Evolutionary conservation across 1,284 basidiomycete species (phyloP).

Genomic region (Rhodotorula sp.): DNA sequence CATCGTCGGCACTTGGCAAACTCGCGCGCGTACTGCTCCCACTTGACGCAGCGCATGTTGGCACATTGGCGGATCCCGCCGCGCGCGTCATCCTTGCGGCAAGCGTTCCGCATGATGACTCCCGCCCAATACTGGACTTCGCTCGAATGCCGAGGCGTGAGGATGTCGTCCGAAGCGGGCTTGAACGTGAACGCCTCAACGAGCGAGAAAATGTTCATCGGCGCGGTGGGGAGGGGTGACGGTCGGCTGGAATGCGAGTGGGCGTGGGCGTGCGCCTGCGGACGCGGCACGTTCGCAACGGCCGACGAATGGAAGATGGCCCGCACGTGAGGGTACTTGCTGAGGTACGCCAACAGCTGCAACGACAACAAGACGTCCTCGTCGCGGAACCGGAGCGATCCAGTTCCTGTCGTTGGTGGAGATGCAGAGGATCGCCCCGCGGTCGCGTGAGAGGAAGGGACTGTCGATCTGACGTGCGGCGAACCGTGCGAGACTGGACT

Average conservation of each 20-base stretch:
- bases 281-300: background rate
- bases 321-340: slow-evolving; percentile 97
- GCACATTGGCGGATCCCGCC: slow-evolving; percentile 97
- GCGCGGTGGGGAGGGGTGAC: background rate
- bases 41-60: slow-evolving; percentile 93
- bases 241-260: background rate
- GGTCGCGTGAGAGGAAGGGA: background rate
- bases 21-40: slow-evolving; percentile 90
- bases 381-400: slow-evolving; percentile 65
- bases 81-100: slow-evolving; percentile 88
- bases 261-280: slow-evolving; percentile 14
- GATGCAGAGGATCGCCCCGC: background rate
- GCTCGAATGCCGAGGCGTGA: slow-evolving; percentile 70
- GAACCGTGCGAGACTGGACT: background rate
- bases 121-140: slow-evolving; percentile 99
- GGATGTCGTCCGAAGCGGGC: slow-evolving; percentile 74
- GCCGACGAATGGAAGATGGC: slow-evolving; percentile 74
- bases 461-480: background rate
- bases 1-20: slow-evolving; percentile 97
- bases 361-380: slow-evolving; percentile 90
- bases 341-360: slow-evolving; percentile 92
- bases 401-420: background rate
- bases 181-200: slow-evolving; percentile 96
- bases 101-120: slow-evolving; percentile 98
- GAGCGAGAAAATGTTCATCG: slow-evolving; percentile 71